Conservation (phyloP, 768 basidiomycete genomes). For the Leucogyrophana mollusca region DNA sequence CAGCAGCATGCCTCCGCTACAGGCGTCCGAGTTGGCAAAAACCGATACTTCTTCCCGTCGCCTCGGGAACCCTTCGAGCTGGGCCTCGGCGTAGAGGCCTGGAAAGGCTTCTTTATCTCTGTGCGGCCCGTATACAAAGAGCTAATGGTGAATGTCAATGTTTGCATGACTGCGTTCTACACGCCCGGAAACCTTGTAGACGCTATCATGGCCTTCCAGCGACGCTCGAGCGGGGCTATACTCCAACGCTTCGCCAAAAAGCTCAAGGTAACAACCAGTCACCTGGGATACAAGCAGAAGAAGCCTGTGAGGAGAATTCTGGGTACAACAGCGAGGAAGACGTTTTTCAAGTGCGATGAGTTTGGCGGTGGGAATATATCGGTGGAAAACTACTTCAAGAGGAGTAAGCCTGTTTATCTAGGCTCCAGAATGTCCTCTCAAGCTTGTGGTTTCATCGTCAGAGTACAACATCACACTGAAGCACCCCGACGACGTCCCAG, state of each 20-base stretch:
- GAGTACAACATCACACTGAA: slow-evolving; percentile 58
- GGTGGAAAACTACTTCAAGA: slow-evolving; percentile 62
- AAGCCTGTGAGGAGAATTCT: slow-evolving; percentile 46
- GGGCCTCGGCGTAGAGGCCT: slow-evolving; percentile 40
- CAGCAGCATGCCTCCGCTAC: slow-evolving; percentile 40
- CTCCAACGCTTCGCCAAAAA: slow-evolving; percentile 48
- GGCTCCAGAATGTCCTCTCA: slow-evolving; percentile 5
- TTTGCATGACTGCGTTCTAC: slow-evolving; percentile 55
- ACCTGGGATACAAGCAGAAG: slow-evolving; percentile 52
- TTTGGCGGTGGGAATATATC: slow-evolving; percentile 47
- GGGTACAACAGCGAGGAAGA: slow-evolving; percentile 38
- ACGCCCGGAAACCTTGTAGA: slow-evolving; percentile 62
- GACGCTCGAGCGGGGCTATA: slow-evolving; percentile 39
- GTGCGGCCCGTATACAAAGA: slow-evolving; percentile 46
- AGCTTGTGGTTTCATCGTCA: slow-evolving; percentile 25
- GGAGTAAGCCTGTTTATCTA: slow-evolving; percentile 47
- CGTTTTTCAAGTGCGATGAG: slow-evolving; percentile 60
- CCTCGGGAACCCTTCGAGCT: slow-evolving; percentile 20
- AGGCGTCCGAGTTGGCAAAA: slow-evolving; percentile 48
- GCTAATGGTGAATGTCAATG: slow-evolving; percentile 54
- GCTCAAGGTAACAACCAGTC: slow-evolving; percentile 55
- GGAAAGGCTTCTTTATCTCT: slow-evolving; percentile 51
- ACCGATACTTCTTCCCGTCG: slow-evolving; percentile 51
- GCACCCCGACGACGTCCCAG: slow-evolving; percentile 46
- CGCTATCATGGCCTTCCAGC: slow-evolving; percentile 48